phyloP scores from a whole-genome alignment of 176 grass and related monocot species.

The Zoysia pacifica region DNA sequence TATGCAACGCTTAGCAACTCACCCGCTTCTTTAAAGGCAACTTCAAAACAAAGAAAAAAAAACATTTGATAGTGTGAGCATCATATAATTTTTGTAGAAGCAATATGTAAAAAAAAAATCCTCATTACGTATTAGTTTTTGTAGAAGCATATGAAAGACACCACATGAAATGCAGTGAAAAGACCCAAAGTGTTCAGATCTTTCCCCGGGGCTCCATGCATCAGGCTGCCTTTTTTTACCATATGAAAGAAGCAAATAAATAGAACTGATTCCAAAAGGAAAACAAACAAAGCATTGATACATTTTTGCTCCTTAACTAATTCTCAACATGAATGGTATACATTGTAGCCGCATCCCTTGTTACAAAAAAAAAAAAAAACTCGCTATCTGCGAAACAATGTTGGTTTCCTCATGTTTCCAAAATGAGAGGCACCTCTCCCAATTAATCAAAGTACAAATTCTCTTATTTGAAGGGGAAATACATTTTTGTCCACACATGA shows the following conservation, averaged over 20 bases:
- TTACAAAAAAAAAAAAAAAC: conserved; percentile 2
- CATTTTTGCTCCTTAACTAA: neutral
- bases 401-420: neutral
- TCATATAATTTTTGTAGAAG: no score
- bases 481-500: conserved; percentile 7
- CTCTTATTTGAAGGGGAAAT: conserved; percentile 21
- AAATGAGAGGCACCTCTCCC: neutral
- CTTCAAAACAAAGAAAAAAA: no score
- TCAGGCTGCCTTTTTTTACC: no score
- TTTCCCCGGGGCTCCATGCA: no score
- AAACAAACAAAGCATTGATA: neutral
- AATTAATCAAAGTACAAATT: neutral
- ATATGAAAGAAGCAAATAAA: neutral
- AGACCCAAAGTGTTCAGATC: no score
- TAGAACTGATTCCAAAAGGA: neutral
- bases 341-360: conserved; percentile 18
- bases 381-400: neutral
- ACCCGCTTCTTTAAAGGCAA: no score
- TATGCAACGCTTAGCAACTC: no score
- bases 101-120: no score
- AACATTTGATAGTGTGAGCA: no score
- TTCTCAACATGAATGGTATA: neutral
- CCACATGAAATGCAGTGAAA: no score
- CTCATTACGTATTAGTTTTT: no score
- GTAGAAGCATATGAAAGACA: no score